Conservation (phyloP, 805 yeast genomes). For the Metschnikowia kofuensis region DNA sequence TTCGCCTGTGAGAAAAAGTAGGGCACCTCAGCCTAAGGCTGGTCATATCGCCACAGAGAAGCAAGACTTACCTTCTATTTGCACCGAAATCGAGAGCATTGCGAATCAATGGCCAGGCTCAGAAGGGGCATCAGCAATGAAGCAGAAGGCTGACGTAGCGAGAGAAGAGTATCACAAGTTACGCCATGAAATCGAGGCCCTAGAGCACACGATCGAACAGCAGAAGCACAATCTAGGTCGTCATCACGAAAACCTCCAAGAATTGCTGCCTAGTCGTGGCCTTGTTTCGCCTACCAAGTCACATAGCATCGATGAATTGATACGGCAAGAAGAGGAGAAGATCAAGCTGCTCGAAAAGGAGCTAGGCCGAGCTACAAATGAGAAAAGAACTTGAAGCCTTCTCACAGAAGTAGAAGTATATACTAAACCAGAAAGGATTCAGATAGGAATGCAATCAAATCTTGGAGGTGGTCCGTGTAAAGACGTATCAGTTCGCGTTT, state of each 20-base stretch:
- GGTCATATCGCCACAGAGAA: constrained; percentile 18
- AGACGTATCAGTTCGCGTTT: too few relatives aligned
- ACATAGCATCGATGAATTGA: constrained; percentile 36
- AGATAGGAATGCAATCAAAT: too few relatives aligned
- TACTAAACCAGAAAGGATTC: too few relatives aligned
- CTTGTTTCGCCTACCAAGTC: constrained; percentile 7
- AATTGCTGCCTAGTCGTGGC: constrained; percentile 19
- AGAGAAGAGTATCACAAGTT: constrained; percentile 37
- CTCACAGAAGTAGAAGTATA: too few relatives aligned
- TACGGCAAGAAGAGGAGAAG: constrained; percentile 45
- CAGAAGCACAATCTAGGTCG: constrained; percentile 42
- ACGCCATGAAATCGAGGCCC: constrained; percentile 37
- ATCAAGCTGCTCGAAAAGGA: constrained; percentile 39
- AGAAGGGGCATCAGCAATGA: constrained; percentile 1
- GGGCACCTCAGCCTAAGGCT: constrained; percentile 5
- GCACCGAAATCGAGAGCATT: constrained; percentile 17
- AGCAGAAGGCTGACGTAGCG: constrained; percentile 2
- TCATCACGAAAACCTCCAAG: constrained; percentile 24
- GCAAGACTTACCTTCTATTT: constrained; percentile 42
- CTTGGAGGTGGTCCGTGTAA: too few relatives aligned
- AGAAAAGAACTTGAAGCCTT: too few relatives aligned
- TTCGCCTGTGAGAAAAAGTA: constrained; percentile 16
- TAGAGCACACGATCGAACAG: constrained; percentile 41
- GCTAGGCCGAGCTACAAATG: not conserved
- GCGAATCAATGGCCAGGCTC: constrained; percentile 11